A percentile compares a stretch with the other conserved stretches of the same genome.
Evolutionary conservation across 2,329 filamentous ascomycete species (phyloP).

Genomic region (Verticillium tricorpus): DNA sequence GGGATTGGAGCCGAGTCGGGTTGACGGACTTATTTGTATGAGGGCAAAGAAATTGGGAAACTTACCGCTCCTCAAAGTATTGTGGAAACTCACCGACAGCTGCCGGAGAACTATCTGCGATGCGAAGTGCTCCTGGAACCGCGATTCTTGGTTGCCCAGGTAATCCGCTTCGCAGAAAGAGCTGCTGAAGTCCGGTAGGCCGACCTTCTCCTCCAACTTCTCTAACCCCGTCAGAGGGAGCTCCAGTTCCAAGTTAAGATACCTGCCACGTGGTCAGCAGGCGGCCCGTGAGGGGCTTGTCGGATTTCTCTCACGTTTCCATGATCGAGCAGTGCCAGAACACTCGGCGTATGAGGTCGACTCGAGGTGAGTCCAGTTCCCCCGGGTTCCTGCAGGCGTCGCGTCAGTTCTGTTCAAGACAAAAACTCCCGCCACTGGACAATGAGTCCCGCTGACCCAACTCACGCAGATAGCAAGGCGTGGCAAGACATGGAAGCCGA

Average conservation of each 20-base stretch:
- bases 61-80: constrained; percentile 47
- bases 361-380: constrained; percentile 40
- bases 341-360: constrained; percentile 47
- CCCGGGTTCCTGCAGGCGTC: constrained; percentile 28
- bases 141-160: constrained; percentile 42
- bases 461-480: constrained; percentile 49
- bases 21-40: background rate
- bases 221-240: constrained; percentile 51
- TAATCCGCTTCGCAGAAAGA: constrained; percentile 43
- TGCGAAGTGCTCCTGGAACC: constrained; percentile 55
- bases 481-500: constrained; percentile 54
- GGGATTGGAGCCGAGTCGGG: background rate
- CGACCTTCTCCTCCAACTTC: constrained; percentile 46
- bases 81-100: constrained; percentile 48
- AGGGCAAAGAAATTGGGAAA: constrained; percentile 6
- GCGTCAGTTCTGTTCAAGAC: background rate
- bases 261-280: constrained; percentile 25
- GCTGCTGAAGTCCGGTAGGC: constrained; percentile 48
- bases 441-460: constrained; percentile 6
- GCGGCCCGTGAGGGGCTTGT: background rate
- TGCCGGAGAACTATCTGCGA: constrained; percentile 55
- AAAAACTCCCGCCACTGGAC: background rate
- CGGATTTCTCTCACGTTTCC: constrained; percentile 38
- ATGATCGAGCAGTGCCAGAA: constrained; percentile 56
- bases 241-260: constrained; percentile 54